Evolutionary conservation across 805 yeast genomes (phyloP), one percentile per base, ranked within the genome.

Genomic region (Saturnispora ahearnii): DNA sequence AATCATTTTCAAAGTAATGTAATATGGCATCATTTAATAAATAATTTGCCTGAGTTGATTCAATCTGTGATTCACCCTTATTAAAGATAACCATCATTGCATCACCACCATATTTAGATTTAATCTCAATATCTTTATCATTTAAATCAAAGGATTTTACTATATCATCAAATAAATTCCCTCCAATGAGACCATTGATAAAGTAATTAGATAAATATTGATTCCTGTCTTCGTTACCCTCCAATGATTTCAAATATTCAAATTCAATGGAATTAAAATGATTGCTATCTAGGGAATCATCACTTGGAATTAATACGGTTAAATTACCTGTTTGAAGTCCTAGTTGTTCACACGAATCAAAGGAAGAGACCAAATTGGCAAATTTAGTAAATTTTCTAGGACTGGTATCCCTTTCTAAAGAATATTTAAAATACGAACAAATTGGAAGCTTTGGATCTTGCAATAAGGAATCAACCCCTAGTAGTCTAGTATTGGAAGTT

Each of bases 401-500:
- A 10, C 57, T 55, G 0, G 62, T 45, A 24, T 57, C 51, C 40
- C 53, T 44, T 13, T 46, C 47, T 8, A 51, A 41, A 4, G 53
- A 48, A n/a, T 54, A 28, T 15, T 46, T 30, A 8, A 78, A 52
- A 10, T 73, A 57, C 3, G 69, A 69, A 44, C 68, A 58, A 71
- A 72, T 18, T 69, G 53, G 28, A 60, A 51, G 44, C 66, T 66
- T 58, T 65, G 66, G 31, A 57, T 71, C 68, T 1, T 44, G 18
- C 5, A 84, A 54, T 10, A 75, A 57, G 15, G 66, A 57, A 50
- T 77, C 78, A 2, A 84, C 70, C 1, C 85, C 88, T 51, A 84
- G 87, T 11, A 87, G 77, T 29, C 76, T 77, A 0, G 90, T 78
- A 56, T 79, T 72, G 57, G 82, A 86, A 42, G 79, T 76, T 46